Evolutionary conservation across 768 basidiomycete species (phyloP).

Genomic region (Boletus vinaceobasis): DNA sequence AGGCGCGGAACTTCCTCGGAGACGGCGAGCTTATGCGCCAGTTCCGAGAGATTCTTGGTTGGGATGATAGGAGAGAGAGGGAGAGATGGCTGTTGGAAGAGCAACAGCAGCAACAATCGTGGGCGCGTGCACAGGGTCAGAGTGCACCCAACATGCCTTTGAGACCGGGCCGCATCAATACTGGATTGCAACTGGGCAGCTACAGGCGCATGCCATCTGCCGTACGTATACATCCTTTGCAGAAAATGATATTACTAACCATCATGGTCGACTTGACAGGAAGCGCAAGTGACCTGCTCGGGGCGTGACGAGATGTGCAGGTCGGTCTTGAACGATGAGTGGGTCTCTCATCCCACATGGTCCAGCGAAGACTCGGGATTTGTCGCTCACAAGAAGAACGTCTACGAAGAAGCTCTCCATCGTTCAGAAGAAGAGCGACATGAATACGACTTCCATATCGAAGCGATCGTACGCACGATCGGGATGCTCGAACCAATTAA

Average conservation of each 20-base stretch:
- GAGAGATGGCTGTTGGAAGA: conserved; percentile 50
- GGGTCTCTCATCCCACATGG: conserved; percentile 97
- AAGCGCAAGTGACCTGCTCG: conserved; percentile 83
- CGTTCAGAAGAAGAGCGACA: conserved; percentile 97
- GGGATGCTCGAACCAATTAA: conserved; percentile 87
- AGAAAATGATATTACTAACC: not conserved
- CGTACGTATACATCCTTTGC: conserved; percentile 47
- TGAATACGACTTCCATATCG: conserved; percentile 98
- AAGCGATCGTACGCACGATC: conserved; percentile 90
- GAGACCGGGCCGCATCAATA: conserved; percentile 60
- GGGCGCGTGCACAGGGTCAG: conserved; percentile 49
- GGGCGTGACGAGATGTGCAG: conserved; percentile 97
- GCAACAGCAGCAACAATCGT: conserved; percentile 42
- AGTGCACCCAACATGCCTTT: conserved; percentile 32
- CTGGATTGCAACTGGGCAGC: conserved; percentile 77
- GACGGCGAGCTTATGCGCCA: conserved; percentile 77
- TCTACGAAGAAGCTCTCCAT: conserved; percentile 94
- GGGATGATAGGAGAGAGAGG: conserved; percentile 71
- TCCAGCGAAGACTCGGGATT: conserved; percentile 93
- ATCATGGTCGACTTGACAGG: conserved; percentile 43
- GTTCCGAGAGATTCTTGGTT: conserved; percentile 84
- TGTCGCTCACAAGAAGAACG: conserved; percentile 87
- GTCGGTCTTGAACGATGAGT: conserved; percentile 94
- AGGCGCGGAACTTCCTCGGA: conserved; percentile 71
- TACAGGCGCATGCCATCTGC: conserved; percentile 80